Evolutionary conservation across 495 filamentous ascomycete genomes (phyloP).

Genomic region (Xanthoparmelia taractica): DNA sequence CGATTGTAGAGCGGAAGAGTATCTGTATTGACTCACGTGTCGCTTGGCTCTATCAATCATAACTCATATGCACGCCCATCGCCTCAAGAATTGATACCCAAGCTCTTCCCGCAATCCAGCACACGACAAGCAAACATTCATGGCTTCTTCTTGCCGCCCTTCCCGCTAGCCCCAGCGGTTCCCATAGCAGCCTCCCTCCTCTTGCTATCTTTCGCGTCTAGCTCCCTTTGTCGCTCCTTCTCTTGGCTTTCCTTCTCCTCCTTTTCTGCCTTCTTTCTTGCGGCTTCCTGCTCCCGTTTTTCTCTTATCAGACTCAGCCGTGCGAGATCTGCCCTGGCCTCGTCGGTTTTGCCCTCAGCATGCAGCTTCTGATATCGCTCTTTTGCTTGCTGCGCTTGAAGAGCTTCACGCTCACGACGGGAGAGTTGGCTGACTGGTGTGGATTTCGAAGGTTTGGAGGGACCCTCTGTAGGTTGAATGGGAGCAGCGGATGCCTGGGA

Average conservation of each 20-base stretch:
- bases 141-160: constrained; percentile 25
- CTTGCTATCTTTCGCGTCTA: constrained; percentile 34
- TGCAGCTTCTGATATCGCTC: constrained; percentile 92
- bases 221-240: constrained; percentile 36
- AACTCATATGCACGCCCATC: not conserved
- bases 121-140: not conserved
- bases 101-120: not conserved
- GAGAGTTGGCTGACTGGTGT: constrained; percentile 50
- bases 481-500: constrained; percentile 48
- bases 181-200: constrained; percentile 29
- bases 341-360: constrained; percentile 92
- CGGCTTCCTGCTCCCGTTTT: constrained; percentile 78
- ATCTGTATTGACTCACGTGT: not conserved
- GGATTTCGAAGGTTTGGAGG: constrained; percentile 30
- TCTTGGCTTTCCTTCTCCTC: constrained; percentile 61
- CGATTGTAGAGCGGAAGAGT: not conserved
- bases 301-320: constrained; percentile 71
- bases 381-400: constrained; percentile 79
- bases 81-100: not conserved
- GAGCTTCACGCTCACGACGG: constrained; percentile 78
- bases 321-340: constrained; percentile 88
- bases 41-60: constrained; percentile 5
- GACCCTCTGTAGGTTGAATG: constrained; percentile 32
- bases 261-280: constrained; percentile 71
- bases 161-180: constrained; percentile 16